Conservation (phyloP, 805 yeast species). For the Yamadazyma akitaensis region DNA sequence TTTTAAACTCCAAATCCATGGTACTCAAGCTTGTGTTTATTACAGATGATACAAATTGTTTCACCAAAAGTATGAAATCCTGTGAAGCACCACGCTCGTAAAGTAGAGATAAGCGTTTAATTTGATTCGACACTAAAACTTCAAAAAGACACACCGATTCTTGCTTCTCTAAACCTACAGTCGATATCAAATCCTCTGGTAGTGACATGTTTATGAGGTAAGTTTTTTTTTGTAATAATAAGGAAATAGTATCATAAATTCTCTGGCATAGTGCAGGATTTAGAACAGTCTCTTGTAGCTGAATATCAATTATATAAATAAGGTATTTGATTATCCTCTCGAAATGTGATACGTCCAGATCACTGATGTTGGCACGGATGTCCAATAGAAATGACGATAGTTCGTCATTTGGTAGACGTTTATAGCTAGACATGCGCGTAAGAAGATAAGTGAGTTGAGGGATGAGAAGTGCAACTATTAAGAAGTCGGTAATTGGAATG, state of each 20-base stretch:
- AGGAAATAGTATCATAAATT: slow-evolving; percentile 28
- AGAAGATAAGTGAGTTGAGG: background rate
- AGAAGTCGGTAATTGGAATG: background rate
- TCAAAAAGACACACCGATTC: slow-evolving; percentile 1
- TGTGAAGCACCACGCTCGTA: slow-evolving; percentile 1
- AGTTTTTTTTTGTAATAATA: slow-evolving; percentile 30
- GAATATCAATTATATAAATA: slow-evolving; percentile 14
- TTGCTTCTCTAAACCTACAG: background rate
- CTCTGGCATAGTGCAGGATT: slow-evolving; percentile 16
- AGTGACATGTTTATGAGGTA: slow-evolving; percentile 19
- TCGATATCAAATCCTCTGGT: background rate
- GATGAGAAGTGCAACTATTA: background rate
- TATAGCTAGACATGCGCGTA: slow-evolving; percentile 5
- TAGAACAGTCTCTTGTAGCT: slow-evolving; percentile 1
- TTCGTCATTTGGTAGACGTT: slow-evolving; percentile 25
- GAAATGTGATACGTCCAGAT: slow-evolving; percentile 25
- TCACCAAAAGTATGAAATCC: slow-evolving; percentile 18
- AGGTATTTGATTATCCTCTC: slow-evolving; percentile 31
- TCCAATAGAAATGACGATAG: slow-evolving; percentile 32
- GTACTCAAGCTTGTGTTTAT: slow-evolving; percentile 29
- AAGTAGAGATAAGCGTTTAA: background rate
- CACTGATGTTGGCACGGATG: slow-evolving; percentile 27
- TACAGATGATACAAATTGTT: slow-evolving; percentile 31
- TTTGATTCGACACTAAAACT: slow-evolving; percentile 3
- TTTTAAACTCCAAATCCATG: slow-evolving; percentile 24